These are phyloP conservation scores for Serendipita sp. DNA, from an alignment of 768 basidiomycete species.

Conservation along the genomic window DNA sequence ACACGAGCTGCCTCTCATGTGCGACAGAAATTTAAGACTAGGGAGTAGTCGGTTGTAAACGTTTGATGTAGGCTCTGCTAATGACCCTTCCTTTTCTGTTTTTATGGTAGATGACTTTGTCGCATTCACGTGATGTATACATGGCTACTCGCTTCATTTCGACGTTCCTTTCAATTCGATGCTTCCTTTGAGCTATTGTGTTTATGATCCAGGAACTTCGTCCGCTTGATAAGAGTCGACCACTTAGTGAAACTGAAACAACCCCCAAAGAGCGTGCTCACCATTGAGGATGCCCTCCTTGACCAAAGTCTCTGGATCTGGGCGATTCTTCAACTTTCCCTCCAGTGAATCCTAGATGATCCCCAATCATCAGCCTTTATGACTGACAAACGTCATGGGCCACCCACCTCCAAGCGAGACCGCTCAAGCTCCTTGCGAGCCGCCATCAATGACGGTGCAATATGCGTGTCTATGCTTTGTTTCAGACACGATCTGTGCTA, in stretches of 20 bases:
- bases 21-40: constrained; percentile 18
- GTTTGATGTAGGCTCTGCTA: background rate
- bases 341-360: constrained; percentile 15
- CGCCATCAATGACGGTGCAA: constrained; percentile 45
- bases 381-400: background rate
- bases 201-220: constrained; percentile 10
- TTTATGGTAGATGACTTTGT: background rate
- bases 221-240: constrained; percentile 7
- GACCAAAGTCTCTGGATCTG: constrained; percentile 45
- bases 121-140: background rate
- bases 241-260: background rate
- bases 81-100: background rate
- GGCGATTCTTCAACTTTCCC: constrained; percentile 47
- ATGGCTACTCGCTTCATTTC: background rate
- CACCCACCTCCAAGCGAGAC: constrained; percentile 44
- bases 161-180: background rate
- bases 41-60: background rate
- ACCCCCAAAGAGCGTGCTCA: constrained; percentile 14
- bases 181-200: no score
- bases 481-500: background rate
- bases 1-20: constrained; percentile 40
- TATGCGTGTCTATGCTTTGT: constrained; percentile 37
- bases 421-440: constrained; percentile 42
- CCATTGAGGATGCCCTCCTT: constrained; percentile 45
- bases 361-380: constrained; percentile 1